phyloP scores from a whole-genome alignment of 371 early-diverging fungal genomes.

The Mortierella sp. region DNA sequence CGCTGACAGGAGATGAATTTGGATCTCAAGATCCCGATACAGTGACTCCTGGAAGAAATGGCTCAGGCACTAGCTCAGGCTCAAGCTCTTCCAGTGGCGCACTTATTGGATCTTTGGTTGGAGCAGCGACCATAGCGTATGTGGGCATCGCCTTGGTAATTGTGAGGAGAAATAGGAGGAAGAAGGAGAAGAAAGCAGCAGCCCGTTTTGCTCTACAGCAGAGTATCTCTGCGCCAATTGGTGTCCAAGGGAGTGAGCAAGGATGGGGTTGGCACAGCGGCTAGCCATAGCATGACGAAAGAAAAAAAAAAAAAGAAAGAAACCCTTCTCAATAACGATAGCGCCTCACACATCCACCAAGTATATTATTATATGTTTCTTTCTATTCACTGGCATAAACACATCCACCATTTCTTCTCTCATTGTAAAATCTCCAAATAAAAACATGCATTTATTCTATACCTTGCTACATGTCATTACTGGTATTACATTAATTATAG shows the following conservation, averaged over 20 bases:
- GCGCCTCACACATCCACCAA: not conserved
- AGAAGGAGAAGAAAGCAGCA: slow-evolving; percentile 23
- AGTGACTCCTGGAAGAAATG: not conserved
- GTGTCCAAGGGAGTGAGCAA: slow-evolving; percentile 21
- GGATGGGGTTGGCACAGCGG: slow-evolving; percentile 45
- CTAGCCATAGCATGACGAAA: not conserved
- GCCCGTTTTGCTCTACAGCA: slow-evolving; percentile 7
- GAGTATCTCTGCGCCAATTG: slow-evolving; percentile 39
- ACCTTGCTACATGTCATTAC: not conserved
- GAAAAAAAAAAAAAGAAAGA: too few species aligned
- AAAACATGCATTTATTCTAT: too few species aligned
- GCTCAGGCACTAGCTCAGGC: not conserved
- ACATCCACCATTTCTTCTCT: too few species aligned
- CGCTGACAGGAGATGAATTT: slow-evolving; percentile 17
- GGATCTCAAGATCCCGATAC: slow-evolving; percentile 9
- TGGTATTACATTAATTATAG: not conserved
- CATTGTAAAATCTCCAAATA: too few species aligned
- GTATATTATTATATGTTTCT: not conserved
- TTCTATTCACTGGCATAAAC: not conserved
- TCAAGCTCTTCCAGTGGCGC: slow-evolving; percentile 7
- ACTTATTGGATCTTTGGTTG: slow-evolving; percentile 36
- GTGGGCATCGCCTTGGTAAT: slow-evolving; percentile 41
- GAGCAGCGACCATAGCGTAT: slow-evolving; percentile 36
- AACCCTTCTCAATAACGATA: not conserved
- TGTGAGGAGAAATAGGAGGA: slow-evolving; percentile 12